Conservation (phyloP, 345 rosid species). For the Alliaria petiolata region DNA sequence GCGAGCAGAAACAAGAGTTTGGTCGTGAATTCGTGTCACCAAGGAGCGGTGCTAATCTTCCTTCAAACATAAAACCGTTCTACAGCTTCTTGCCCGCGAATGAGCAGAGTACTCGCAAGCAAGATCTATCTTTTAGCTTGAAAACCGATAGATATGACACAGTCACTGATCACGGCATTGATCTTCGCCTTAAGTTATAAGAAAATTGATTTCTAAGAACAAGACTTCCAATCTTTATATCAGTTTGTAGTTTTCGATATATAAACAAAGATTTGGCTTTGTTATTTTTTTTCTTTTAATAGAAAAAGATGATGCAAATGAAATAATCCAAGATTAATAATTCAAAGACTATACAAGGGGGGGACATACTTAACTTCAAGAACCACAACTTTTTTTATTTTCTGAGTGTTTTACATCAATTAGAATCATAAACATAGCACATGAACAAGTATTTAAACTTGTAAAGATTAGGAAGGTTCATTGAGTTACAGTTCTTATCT, state of each 20-base stretch:
- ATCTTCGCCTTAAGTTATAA: slow-evolving; percentile 56
- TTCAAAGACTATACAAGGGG: too few species aligned
- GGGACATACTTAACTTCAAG: neutral
- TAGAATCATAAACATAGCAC: neutral
- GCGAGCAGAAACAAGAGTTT: slow-evolving; percentile 36
- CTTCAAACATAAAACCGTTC: slow-evolving; percentile 30
- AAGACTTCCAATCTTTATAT: neutral
- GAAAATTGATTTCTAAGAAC: slow-evolving; percentile 15
- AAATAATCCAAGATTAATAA: neutral
- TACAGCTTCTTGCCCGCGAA: slow-evolving; percentile 40
- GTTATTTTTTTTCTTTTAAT: neutral
- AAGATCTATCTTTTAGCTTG: slow-evolving; percentile 34
- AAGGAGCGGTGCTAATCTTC: neutral
- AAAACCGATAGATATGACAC: slow-evolving; percentile 35
- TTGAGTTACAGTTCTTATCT: neutral
- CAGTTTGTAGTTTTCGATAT: slow-evolving; percentile 11
- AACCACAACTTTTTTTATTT: neutral
- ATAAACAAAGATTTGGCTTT: neutral
- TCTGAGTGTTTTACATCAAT: neutral
- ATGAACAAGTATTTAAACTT: neutral
- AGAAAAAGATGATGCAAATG: neutral
- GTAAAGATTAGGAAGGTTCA: neutral
- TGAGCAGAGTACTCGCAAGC: slow-evolving; percentile 25
- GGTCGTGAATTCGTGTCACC: slow-evolving; percentile 13
- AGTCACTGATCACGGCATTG: slow-evolving; percentile 40